These are phyloP conservation scores for Amaranthus palmeri DNA, from an alignment of 148 eudicot species.

Conservation along the genomic window DNA sequence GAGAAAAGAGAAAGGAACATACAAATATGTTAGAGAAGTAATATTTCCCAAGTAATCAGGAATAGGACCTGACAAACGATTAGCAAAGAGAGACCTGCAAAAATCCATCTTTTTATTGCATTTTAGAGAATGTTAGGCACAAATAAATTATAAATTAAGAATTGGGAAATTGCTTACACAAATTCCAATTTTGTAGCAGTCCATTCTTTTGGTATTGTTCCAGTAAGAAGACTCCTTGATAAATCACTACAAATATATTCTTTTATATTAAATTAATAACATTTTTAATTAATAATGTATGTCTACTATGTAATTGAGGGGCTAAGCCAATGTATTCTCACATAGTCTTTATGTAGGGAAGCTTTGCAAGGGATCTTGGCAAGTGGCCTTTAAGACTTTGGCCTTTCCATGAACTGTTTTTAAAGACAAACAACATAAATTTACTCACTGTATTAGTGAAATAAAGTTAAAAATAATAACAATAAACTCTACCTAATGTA, in stretches of 20 bases:
- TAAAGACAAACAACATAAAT: neutral
- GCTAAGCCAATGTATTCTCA: neutral
- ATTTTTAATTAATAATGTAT: too few species aligned
- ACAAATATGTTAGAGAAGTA: constrained; percentile 37
- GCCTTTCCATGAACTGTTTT: constrained; percentile 21
- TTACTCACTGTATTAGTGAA: too few species aligned
- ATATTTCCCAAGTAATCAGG: constrained; percentile 46
- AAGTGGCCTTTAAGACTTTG: constrained; percentile 20
- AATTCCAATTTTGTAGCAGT: constrained; percentile 27
- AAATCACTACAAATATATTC: constrained; percentile 29
- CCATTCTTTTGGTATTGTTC: constrained; percentile 52
- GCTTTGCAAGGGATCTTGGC: constrained; percentile 21
- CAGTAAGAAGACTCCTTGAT: constrained; percentile 35
- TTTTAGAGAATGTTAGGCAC: neutral
- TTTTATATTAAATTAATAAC: too few species aligned
- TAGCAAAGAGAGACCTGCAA: constrained; percentile 33
- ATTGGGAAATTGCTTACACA: constrained; percentile 5
- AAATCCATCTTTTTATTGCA: too few species aligned
- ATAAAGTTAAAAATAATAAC: neutral
- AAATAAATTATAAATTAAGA: neutral
- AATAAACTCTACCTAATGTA: neutral
- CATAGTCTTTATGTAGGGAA: constrained; percentile 14
- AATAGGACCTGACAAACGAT: constrained; percentile 52
- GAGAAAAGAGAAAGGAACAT: constrained; percentile 5
- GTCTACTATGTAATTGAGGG: neutral